Percentiles rank a stretch among this genome's conserved stretches.
These are phyloP conservation scores for Glycine soja DNA, from an alignment of 306 rosid genomes.

Conservation along the genomic window DNA sequence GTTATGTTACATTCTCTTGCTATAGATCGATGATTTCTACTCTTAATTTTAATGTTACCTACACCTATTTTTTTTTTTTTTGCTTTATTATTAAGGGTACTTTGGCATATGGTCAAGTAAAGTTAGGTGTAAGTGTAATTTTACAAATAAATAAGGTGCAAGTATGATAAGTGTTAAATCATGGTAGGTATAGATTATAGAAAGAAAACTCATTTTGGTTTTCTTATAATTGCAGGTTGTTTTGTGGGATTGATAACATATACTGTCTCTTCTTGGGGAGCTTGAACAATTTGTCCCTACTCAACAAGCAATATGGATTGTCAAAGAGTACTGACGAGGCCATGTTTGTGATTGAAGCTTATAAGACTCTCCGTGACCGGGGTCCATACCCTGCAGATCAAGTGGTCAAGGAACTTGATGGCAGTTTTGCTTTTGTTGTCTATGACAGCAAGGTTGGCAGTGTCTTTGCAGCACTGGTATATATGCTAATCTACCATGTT, in stretches of 20 bases:
- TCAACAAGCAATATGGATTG: slow-evolving; percentile 82
- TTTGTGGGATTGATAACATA: slow-evolving; percentile 89
- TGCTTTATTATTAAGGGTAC: neutral
- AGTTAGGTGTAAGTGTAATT: neutral
- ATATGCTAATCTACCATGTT: neutral
- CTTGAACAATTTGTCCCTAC: slow-evolving; percentile 69
- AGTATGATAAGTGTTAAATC: neutral
- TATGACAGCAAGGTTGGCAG: slow-evolving; percentile 86
- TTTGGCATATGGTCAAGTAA: neutral
- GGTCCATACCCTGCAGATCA: slow-evolving; percentile 99
- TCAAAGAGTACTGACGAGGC: slow-evolving; percentile 76
- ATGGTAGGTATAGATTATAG: neutral
- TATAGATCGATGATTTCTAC: neutral
- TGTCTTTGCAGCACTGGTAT: slow-evolving; percentile 94
- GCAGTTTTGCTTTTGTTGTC: slow-evolving; percentile 95
- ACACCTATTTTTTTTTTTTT: neutral
- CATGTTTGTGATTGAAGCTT: slow-evolving; percentile 93
- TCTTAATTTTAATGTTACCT: neutral
- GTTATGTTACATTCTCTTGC: slow-evolving; percentile 45
- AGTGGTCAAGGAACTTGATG: slow-evolving; percentile 92
- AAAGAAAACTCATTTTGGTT: neutral
- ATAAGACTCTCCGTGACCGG: slow-evolving; percentile 84
- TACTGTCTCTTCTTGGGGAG: slow-evolving; percentile 87
- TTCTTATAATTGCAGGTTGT: slow-evolving; percentile 57
- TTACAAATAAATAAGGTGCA: too few relatives aligned